Evolutionary conservation across 2,329 filamentous ascomycete genomes (phyloP).

Genomic region (Monilinia fructigena): DNA sequence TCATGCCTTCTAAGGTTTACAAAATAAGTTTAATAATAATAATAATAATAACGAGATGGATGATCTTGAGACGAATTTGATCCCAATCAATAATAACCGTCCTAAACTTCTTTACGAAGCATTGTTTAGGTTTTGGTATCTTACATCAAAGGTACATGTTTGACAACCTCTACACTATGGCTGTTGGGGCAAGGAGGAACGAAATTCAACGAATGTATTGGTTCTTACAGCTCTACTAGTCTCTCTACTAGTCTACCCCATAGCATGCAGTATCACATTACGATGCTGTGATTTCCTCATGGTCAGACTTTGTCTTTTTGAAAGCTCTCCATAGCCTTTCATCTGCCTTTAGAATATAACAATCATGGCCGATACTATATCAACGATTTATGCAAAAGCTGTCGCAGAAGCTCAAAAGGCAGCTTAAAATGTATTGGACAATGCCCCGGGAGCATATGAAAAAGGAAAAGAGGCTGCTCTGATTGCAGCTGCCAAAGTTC

Average conservation of each 20-base stretch:
- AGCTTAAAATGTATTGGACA: not conserved
- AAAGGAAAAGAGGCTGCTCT: constrained; percentile 10
- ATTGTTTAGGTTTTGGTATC: not conserved
- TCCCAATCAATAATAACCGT: not conserved
- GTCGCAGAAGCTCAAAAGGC: constrained; percentile 15
- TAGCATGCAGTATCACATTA: constrained; percentile 6
- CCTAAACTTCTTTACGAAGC: no score
- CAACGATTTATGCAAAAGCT: not conserved
- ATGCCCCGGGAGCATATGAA: constrained; percentile 18
- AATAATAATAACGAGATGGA: no score
- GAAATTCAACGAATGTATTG: not conserved
- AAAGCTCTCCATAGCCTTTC: not conserved
- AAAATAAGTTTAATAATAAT: no score
- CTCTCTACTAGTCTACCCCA: not conserved
- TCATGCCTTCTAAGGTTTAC: no score
- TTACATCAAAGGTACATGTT: not conserved
- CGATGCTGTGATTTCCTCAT: not conserved
- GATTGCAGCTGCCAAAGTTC: not conserved
- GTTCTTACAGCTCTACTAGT: not conserved
- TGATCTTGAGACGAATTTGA: not conserved
- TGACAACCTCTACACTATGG: not conserved
- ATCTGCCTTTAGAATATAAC: not conserved
- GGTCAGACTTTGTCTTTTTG: not conserved
- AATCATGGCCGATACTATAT: constrained; percentile 8
- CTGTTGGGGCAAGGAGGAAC: not conserved